Evolutionary conservation across 1,284 basidiomycete genomes (phyloP).

Genomic region (Rhodotorula mucilaginosa): DNA sequence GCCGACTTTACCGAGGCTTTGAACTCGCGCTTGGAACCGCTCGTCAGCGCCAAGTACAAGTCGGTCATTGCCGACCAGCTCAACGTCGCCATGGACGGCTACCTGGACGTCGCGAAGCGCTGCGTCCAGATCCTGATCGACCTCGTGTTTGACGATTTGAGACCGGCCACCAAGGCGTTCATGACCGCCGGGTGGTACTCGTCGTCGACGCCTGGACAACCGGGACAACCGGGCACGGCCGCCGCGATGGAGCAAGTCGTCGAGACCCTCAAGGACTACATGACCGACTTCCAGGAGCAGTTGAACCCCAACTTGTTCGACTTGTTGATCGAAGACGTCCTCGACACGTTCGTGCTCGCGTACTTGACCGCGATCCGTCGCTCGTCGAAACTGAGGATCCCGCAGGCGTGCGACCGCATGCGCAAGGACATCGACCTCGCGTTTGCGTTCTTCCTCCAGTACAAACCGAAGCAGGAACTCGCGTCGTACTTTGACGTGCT

Average conservation of each 20-base stretch:
- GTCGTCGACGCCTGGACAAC: not conserved
- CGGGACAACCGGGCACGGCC: constrained; percentile 54
- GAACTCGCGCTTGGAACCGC: constrained; percentile 77
- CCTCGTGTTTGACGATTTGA: constrained; percentile 92
- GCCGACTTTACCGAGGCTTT: constrained; percentile 91
- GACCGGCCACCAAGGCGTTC: constrained; percentile 78
- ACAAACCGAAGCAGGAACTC: constrained; percentile 77
- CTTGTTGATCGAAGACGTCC: constrained; percentile 84
- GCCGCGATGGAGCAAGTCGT: constrained; percentile 78
- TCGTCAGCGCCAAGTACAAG: constrained; percentile 91
- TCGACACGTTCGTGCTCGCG: constrained; percentile 84
- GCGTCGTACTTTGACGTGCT: constrained; percentile 81
- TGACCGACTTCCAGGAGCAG: constrained; percentile 83
- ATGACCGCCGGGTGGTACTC: constrained; percentile 80
- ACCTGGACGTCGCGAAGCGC: constrained; percentile 94
- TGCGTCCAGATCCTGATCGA: constrained; percentile 92
- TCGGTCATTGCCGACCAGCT: constrained; percentile 76
- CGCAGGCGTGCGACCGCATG: constrained; percentile 75
- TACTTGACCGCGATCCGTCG: constrained; percentile 87
- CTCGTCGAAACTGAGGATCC: constrained; percentile 82
- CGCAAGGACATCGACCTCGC: constrained; percentile 74
- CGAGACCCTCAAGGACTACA: constrained; percentile 95
- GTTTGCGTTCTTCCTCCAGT: constrained; percentile 75
- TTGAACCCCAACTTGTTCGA: constrained; percentile 90
- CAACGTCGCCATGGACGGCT: constrained; percentile 96